Percentiles rank a stretch among this genome's conserved stretches.
Evolutionary conservation across 148 eudicot genomes (phyloP).

Genomic region (Oxyria digyna): DNA sequence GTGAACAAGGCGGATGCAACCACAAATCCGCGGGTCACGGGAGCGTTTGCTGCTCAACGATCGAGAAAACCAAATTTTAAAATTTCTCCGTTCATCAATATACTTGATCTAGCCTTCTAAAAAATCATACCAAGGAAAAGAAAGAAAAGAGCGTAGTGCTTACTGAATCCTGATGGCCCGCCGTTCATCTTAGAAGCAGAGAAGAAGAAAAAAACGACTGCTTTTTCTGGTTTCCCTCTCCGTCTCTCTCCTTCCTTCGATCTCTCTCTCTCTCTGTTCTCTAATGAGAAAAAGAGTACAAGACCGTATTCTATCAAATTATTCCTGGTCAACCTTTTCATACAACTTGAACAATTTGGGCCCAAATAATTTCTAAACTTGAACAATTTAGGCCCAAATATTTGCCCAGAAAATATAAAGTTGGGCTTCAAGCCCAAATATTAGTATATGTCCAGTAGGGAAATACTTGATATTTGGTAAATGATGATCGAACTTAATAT

Average conservation of each 20-base stretch:
- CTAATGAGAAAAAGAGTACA: neutral
- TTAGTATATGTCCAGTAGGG: no score
- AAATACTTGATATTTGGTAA: no score
- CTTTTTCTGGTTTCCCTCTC: neutral
- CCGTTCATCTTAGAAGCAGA: constrained; percentile 37
- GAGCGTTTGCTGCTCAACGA: constrained; percentile 72
- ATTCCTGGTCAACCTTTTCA: constrained; percentile 4
- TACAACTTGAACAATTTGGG: neutral
- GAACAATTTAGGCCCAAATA: neutral
- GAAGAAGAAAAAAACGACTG: neutral
- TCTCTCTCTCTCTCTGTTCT: neutral
- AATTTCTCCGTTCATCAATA: neutral
- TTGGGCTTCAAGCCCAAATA: no score
- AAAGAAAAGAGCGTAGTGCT: neutral
- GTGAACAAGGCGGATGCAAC: constrained; percentile 61
- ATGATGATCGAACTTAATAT: no score
- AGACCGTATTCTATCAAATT: neutral
- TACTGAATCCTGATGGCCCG: constrained; percentile 46
- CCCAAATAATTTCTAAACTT: no score
- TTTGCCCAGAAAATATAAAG: neutral
- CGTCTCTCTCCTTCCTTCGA: neutral
- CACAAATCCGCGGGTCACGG: constrained; percentile 58
- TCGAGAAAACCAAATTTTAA: neutral
- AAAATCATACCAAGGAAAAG: neutral
- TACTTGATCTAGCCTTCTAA: neutral